phyloP scores from a whole-genome alignment of 2,329 filamentous ascomycete species.

The Trichophyton benhamiae region DNA sequence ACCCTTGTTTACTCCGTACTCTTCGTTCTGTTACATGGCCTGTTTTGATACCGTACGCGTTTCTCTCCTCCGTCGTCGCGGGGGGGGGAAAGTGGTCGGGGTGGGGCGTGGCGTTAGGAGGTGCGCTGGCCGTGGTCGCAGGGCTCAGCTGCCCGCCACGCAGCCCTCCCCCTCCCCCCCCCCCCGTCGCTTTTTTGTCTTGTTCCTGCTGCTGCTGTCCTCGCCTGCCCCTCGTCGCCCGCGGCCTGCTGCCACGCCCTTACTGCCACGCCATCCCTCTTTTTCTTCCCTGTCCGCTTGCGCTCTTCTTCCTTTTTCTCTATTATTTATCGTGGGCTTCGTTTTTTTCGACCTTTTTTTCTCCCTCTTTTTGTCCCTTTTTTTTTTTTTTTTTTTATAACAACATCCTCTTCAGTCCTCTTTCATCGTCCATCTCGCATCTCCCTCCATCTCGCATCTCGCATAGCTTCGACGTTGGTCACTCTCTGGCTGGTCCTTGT shows the following conservation, averaged over 20 bases:
- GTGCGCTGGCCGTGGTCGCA: background rate
- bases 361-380: background rate
- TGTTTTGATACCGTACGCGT: background rate
- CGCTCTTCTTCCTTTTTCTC: background rate
- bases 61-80: background rate
- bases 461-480: slow-evolving; percentile 3
- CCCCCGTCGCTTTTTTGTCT: too few relatives aligned
- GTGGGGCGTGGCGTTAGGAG: background rate
- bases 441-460: slow-evolving; percentile 2
- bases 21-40: background rate
- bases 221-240: background rate
- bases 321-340: background rate
- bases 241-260: background rate
- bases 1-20: too few relatives aligned
- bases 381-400: background rate
- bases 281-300: background rate
- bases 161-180: too few relatives aligned
- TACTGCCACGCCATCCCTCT: slow-evolving; percentile 4
- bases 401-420: background rate
- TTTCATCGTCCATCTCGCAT: background rate
- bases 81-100: background rate
- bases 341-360: too few relatives aligned
- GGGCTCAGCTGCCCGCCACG: background rate
- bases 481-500: slow-evolving; percentile 15
- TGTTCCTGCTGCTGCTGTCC: background rate